Base-by-base conservation (phyloP, 73 alveolate genomes). In the Effrenium voratum region DNA sequence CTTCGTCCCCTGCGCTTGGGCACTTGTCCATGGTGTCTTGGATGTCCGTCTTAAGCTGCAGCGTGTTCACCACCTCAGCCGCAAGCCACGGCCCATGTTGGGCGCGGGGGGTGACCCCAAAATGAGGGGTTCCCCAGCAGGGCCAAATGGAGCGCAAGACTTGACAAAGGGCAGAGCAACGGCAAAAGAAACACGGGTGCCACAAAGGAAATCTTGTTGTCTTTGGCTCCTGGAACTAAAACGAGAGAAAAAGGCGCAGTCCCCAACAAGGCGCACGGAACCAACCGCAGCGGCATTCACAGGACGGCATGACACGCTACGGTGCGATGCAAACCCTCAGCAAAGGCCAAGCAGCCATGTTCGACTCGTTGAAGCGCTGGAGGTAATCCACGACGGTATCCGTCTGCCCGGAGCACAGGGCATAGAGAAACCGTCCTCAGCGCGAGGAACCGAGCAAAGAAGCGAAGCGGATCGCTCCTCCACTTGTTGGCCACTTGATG, bases 51-150 rank as follows among this genome's bases (percentile, higher is more conserved):
- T 66, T 72, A 68, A 88, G 36, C 95, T 88, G 95, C 59, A 63
- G 60, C 41, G 95, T 88, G 59, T 88, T 88, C 41, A 88, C 95
- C 76, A 86, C 94, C 94, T 86, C 45, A 28, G 93, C 93, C n/a
- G 73, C 22, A 28, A 19, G 30, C 36, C 73, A 59, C 73, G 8
- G 34, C n/a, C n/a, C n/a, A n/a, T n/a, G n/a, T n/a, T n/a, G n/a
- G n/a, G n/a, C n/a, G n/a, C n/a, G 12, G 72, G 72, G 28, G 68
- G 22, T 15, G 68, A 22, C 12, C 12, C 68, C 68, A 22, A 55
- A 55, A 55, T 15, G 22, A 55, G 68, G 68, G 68, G 68, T 12
- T 63, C 40, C 6, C 10, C 76, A 8, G 41, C 76, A 24, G 76
- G 34, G 4, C 8, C 76, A 24, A 8, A 24, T 8, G 36, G 1